Conservation (phyloP, 352 stramenopile genomes). For the Salisapilia sapeloensis region DNA sequence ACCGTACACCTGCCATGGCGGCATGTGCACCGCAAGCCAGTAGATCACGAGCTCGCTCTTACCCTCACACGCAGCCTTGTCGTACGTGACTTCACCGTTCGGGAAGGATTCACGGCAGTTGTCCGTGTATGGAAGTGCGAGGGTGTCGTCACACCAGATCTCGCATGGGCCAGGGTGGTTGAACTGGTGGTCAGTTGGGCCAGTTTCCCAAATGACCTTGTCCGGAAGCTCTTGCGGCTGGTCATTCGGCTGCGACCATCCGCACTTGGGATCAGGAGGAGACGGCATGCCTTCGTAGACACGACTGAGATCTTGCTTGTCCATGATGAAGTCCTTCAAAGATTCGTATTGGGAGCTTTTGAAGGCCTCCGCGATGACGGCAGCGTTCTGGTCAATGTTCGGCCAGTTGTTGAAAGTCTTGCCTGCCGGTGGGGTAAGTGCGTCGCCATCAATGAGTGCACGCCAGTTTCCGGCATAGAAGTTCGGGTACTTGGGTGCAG, state of each 20-base stretch:
- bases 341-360: conserved; percentile 3
- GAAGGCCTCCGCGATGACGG: background rate
- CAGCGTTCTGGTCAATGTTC: background rate
- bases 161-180: conserved; percentile 7
- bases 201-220: no score
- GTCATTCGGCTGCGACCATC: no score
- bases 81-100: conserved; percentile 5
- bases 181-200: no score
- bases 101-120: conserved; percentile 4
- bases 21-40: conserved; percentile 5
- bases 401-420: conserved; percentile 2
- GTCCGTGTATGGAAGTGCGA: background rate
- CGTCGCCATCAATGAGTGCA: background rate
- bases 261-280: no score
- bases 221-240: no score
- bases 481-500: conserved; percentile 1
- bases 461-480: conserved; percentile 2
- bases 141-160: conserved; percentile 5
- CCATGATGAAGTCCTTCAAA: no score
- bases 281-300: conserved; percentile 1
- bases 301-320: conserved; percentile 1
- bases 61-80: conserved; percentile 7
- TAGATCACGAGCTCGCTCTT: conserved; percentile 6
- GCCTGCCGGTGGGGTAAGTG: conserved; percentile 1
- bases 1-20: conserved; percentile 1